phyloP scores from a whole-genome alignment of 2,329 filamentous ascomycete genomes.

The Trichoderma breve region DNA sequence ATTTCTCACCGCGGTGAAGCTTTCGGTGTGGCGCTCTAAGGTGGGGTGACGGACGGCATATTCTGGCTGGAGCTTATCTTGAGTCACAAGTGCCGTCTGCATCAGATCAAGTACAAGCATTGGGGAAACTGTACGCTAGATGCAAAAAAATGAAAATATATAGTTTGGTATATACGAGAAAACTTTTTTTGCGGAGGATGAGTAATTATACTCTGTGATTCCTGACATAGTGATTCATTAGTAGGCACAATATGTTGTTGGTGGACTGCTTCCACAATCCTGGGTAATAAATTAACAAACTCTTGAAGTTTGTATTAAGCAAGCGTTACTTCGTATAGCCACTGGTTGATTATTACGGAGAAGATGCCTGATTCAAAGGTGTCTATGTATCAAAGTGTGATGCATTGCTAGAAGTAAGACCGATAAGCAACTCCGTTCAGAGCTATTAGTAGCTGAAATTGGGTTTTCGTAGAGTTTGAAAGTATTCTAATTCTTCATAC shows the following conservation, averaged over 20 bases:
- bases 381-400: background rate
- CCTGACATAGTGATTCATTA: background rate
- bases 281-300: background rate
- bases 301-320: background rate
- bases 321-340: background rate
- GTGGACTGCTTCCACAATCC: background rate
- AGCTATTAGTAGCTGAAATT: background rate
- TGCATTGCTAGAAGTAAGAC: background rate
- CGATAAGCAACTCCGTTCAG: background rate
- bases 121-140: background rate
- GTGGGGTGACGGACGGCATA: background rate
- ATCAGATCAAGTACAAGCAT: background rate
- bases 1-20: constrained; percentile 31
- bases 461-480: background rate
- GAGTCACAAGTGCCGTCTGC: background rate
- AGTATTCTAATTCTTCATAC: background rate
- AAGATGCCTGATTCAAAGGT: background rate
- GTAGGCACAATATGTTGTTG: background rate
- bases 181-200: background rate
- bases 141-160: background rate
- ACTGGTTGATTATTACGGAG: background rate
- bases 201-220: background rate
- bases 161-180: background rate
- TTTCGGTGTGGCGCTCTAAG: constrained; percentile 19
- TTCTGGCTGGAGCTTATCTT: background rate